These are phyloP conservation scores for Jackrogersella multiformis DNA, from an alignment of 495 filamentous ascomycete genomes.

Conservation along the genomic window DNA sequence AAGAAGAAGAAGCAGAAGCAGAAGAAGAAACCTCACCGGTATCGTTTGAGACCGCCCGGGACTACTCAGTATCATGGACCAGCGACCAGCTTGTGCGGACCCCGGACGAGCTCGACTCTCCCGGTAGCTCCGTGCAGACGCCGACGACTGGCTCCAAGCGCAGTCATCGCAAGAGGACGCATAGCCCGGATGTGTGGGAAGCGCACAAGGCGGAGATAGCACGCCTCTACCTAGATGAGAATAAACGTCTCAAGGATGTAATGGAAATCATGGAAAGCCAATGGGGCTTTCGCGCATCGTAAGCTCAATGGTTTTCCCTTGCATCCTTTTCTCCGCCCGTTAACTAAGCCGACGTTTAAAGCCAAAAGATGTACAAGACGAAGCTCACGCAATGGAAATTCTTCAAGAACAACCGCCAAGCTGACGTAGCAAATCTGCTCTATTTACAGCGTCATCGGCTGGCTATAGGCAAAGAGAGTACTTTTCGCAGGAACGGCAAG, in stretches of 20 bases:
- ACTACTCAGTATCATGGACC: constrained; percentile 9
- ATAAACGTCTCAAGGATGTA: constrained; percentile 56
- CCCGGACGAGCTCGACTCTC: constrained; percentile 20
- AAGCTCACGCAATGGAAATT: constrained; percentile 53
- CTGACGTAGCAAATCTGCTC: constrained; percentile 49
- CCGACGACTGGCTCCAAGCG: constrained; percentile 19
- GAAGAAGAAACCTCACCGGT: constrained; percentile 24
- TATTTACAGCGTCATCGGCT: constrained; percentile 48
- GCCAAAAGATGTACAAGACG: constrained; percentile 55
- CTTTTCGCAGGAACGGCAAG: constrained; percentile 49
- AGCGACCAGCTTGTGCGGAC: constrained; percentile 16
- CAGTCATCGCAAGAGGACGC: constrained; percentile 40
- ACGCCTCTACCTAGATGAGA: constrained; percentile 45
- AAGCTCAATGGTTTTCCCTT: constrained; percentile 34
- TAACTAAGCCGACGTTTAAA: constrained; percentile 37
- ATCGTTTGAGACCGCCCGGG: constrained; percentile 4
- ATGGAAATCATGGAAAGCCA: constrained; percentile 99
- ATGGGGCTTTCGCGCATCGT: constrained; percentile 46
- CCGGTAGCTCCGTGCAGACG: constrained; percentile 21
- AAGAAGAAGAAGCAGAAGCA: too few species aligned
- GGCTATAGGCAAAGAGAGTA: constrained; percentile 49
- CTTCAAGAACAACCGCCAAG: constrained; percentile 51
- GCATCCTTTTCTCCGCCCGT: constrained; percentile 2
- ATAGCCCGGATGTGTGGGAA: constrained; percentile 45
- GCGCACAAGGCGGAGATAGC: constrained; percentile 43